Percentiles rank a stretch among this genome's conserved stretches.
Evolutionary conservation across 345 rosid species (phyloP).

Genomic region (Moricandia moricandioides): DNA sequence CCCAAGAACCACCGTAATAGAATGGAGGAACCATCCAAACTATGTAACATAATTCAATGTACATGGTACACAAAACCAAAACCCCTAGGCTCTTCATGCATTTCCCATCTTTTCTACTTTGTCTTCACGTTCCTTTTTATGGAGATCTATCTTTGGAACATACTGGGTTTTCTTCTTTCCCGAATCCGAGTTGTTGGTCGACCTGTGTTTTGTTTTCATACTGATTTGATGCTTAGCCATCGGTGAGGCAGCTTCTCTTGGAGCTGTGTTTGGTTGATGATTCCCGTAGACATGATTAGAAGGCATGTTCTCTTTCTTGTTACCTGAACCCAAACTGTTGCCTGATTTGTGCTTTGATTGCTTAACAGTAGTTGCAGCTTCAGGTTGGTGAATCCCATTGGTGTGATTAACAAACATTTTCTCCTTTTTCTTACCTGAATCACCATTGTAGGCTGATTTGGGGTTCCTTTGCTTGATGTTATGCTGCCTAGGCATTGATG

Average conservation of each 20-base stretch:
- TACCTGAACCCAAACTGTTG: neutral
- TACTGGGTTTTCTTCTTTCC: constrained; percentile 16
- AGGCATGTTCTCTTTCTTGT: constrained; percentile 32
- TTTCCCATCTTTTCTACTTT: constrained; percentile 19
- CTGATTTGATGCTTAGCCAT: constrained; percentile 14
- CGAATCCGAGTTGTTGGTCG: constrained; percentile 19
- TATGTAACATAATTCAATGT: neutral
- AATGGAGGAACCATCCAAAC: constrained; percentile 19
- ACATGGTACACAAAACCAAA: neutral
- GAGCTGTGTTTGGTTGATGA: constrained; percentile 17
- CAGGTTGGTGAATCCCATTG: constrained; percentile 12
- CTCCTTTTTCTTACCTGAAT: constrained; percentile 22
- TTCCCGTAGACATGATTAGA: constrained; percentile 7
- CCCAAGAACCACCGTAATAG: constrained; percentile 9
- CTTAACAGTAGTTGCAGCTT: constrained; percentile 18
- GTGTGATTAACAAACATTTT: constrained; percentile 14
- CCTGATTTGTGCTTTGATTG: constrained; percentile 12
- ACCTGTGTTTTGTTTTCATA: constrained; percentile 25
- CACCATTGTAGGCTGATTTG: constrained; percentile 1
- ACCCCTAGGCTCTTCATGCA: constrained; percentile 5
- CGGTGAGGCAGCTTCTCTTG: constrained; percentile 9
- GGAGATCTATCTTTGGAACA: constrained; percentile 24
- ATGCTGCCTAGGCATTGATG: constrained; percentile 3
- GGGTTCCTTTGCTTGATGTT: constrained; percentile 15
- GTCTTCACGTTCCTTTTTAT: constrained; percentile 27